Evolutionary conservation across 2,329 filamentous ascomycete species (phyloP), one percentile per base, ranked within the genome.

Genomic region (Amesomyces nigricolor): DNA sequence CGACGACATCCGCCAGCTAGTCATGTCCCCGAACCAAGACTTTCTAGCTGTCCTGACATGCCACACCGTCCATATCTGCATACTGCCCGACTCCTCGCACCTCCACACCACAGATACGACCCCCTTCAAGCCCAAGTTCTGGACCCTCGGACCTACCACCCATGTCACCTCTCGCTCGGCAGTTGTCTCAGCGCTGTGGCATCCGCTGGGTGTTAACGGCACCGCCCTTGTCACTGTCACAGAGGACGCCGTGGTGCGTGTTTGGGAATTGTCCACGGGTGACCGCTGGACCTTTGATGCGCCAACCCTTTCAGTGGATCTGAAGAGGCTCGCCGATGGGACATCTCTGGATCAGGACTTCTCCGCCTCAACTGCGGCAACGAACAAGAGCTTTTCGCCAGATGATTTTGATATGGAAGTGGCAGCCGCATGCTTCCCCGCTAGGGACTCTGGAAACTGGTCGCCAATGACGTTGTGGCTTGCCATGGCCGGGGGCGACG

Each of bases 381-480:
- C 83, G 43, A 90, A 84, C 68, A 89, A 87, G 63, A 86, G 84
- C 9, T 97, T 95, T 65, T 96, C 91, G 0, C 88, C 91, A 0
- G 91, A 97, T 68, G 83, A 82, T 1, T 86, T 95, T 57, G 91
- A 97, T 68, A 95, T 99, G 86, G 89, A 96, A 66, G 90, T 95
- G 19, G 90, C 91, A 4, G 86, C 91, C 2, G 91, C 91, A 49
- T 89, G 85, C 68, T 99, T 99, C 73, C 76, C 79, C 37, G 75
- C 75, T 11, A 77, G 78, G 60, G 77, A 76, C 37, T 81, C 81
- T 6, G 92, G 91, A 13, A 91, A 91, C 52, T 99, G 94, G 94
- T 88, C 91, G 7, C 84, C 91, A 9, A 96, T 96, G 88, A 97
- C 94, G 0, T 77, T 99, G 10, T 99, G 92, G 89, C 76, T 97